These are phyloP conservation scores for Pseudomassariella vexata DNA, from an alignment of 2,329 filamentous ascomycete species.

Conservation along the genomic window DNA sequence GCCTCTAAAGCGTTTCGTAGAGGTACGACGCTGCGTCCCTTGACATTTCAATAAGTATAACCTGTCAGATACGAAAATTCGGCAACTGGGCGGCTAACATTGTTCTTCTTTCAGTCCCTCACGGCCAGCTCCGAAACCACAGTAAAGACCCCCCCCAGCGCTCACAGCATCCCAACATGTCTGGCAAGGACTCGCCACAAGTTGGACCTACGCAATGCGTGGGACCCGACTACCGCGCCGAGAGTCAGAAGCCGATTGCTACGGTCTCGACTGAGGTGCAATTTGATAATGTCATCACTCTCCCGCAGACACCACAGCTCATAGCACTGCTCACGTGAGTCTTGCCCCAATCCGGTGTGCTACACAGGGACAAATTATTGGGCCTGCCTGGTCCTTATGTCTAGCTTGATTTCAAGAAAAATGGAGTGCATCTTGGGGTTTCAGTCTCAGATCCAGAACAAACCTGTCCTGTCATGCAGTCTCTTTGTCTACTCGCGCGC, in stretches of 20 bases:
- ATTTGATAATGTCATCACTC: slow-evolving; percentile 82
- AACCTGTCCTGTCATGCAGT: slow-evolving; percentile 10
- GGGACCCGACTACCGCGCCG: slow-evolving; percentile 72
- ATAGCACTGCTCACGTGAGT: slow-evolving; percentile 96
- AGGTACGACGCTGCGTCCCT: too few species aligned
- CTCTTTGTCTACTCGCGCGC: slow-evolving; percentile 12
- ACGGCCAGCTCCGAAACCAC: not conserved
- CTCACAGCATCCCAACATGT: not conserved
- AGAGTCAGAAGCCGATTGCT: slow-evolving; percentile 74
- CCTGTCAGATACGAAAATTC: too few species aligned
- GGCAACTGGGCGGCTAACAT: too few species aligned
- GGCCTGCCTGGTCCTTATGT: not conserved
- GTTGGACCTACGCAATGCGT: slow-evolving; percentile 56
- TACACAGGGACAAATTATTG: not conserved
- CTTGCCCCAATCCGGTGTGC: slow-evolving; percentile 13
- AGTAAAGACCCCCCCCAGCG: not conserved
- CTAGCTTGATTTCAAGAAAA: slow-evolving; percentile 1
- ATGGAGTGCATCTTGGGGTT: too few species aligned
- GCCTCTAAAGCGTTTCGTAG: too few species aligned
- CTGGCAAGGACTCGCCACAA: slow-evolving; percentile 17
- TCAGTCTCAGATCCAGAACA: too few species aligned
- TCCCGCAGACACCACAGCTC: slow-evolving; percentile 90
- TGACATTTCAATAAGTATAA: too few species aligned
- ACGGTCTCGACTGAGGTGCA: slow-evolving; percentile 81
- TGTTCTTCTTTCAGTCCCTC: too few species aligned